These are phyloP conservation scores for Penicillium griseofulvum DNA, from an alignment of 2,329 filamentous ascomycete genomes.

Conservation along the genomic window DNA sequence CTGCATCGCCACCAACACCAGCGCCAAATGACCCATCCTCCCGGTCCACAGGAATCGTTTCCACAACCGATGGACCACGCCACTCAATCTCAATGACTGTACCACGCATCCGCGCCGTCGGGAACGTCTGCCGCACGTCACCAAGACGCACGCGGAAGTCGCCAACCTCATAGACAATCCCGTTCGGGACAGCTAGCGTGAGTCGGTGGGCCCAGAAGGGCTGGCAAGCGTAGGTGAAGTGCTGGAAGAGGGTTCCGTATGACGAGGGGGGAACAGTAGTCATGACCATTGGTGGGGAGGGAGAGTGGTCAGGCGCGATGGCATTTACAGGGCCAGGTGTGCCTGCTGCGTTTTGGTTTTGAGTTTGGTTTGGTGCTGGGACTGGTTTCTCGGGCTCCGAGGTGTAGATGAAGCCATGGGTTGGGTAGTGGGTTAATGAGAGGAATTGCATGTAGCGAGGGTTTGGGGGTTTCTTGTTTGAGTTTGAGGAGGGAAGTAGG, in stretches of 20 bases:
- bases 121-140: slow-evolving; percentile 43
- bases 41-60: slow-evolving; percentile 18
- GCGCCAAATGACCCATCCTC: not conserved
- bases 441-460: slow-evolving; percentile 46
- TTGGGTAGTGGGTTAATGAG: slow-evolving; percentile 40
- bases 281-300: slow-evolving; percentile 34
- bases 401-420: slow-evolving; percentile 43
- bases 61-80: slow-evolving; percentile 37
- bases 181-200: slow-evolving; percentile 36
- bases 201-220: slow-evolving; percentile 45
- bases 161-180: slow-evolving; percentile 42
- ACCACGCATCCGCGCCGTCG: slow-evolving; percentile 38
- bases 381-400: slow-evolving; percentile 25
- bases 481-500: slow-evolving; percentile 35
- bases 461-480: slow-evolving; percentile 28
- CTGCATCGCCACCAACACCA: slow-evolving; percentile 2
- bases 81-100: slow-evolving; percentile 48
- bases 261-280: slow-evolving; percentile 38
- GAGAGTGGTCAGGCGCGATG: slow-evolving; percentile 1
- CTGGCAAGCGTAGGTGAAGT: slow-evolving; percentile 42
- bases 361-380: not conserved
- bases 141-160: slow-evolving; percentile 45
- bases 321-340: not conserved
- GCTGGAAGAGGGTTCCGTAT: slow-evolving; percentile 37
- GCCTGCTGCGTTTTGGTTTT: not conserved